Evolutionary conservation across 2,329 filamentous ascomycete genomes (phyloP).

Genomic region (Calycina herbarum): DNA sequence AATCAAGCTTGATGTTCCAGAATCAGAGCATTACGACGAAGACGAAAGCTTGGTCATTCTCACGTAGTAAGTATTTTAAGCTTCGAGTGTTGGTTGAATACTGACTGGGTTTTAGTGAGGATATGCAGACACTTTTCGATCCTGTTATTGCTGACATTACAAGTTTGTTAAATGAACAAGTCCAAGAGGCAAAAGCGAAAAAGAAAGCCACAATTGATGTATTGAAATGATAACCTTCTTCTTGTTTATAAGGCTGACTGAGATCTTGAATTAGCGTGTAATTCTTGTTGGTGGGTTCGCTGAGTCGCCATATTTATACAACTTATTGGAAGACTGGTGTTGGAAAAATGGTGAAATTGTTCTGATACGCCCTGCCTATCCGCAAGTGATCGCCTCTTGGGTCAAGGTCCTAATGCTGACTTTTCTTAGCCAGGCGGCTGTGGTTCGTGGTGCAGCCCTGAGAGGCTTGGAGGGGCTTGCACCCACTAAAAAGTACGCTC

Average conservation of each 20-base stretch:
- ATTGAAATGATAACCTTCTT: constrained; percentile 3
- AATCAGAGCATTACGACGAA: constrained; percentile 22
- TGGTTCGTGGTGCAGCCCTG: constrained; percentile 25
- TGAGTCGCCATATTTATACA: constrained; percentile 26
- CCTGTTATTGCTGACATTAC: constrained; percentile 27
- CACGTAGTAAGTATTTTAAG: constrained; percentile 19
- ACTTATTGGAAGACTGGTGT: constrained; percentile 25
- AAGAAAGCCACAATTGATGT: constrained; percentile 24
- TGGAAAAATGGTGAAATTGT: constrained; percentile 22
- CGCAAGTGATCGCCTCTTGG: constrained; percentile 15
- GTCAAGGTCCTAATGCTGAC: constrained; percentile 6
- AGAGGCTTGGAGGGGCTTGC: constrained; percentile 24
- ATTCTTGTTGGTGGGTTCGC: constrained; percentile 26
- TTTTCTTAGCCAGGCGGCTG: constrained; percentile 24
- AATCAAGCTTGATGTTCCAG: constrained; percentile 19
- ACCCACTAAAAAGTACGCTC: constrained; percentile 15
- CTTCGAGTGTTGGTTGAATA: background rate
- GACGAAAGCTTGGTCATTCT: constrained; percentile 24
- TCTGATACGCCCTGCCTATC: constrained; percentile 24
- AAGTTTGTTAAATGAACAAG: constrained; percentile 25
- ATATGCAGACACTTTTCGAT: constrained; percentile 31
- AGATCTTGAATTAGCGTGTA: constrained; percentile 17
- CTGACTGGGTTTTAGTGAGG: constrained; percentile 16
- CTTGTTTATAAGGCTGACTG: background rate
- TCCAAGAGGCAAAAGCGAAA: constrained; percentile 17